Conservation (phyloP, 106 monocot genomes). For the Hemerocallis citrina region DNA sequence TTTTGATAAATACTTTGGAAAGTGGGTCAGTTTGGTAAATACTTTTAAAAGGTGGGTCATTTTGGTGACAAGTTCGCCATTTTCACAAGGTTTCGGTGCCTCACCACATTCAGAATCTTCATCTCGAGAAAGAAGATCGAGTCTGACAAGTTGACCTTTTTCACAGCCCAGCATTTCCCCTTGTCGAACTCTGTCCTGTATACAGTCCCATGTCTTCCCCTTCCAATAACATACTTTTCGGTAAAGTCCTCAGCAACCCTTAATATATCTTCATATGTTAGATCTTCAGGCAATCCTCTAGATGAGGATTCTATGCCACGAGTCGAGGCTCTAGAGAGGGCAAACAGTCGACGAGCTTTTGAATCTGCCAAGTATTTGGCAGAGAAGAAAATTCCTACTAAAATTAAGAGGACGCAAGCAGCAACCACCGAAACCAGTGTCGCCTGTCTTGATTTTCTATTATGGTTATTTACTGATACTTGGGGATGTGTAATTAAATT, state of each 20-base stretch:
- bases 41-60: too few species aligned
- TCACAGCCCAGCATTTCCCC: slow-evolving; percentile 59
- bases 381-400: slow-evolving; percentile 15
- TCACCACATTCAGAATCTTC: slow-evolving; percentile 37
- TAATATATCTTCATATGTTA: slow-evolving; percentile 53
- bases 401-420: slow-evolving; percentile 9
- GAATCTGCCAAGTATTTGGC: slow-evolving; percentile 11
- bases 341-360: neutral
- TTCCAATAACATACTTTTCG: slow-evolving; percentile 62
- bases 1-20: too few species aligned
- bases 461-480: neutral
- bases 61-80: too few species aligned
- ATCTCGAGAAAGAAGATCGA: slow-evolving; percentile 32
- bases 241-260: slow-evolving; percentile 39
- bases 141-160: slow-evolving; percentile 38
- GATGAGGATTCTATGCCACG: slow-evolving; percentile 10
- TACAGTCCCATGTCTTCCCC: slow-evolving; percentile 60
- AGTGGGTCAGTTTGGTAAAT: too few species aligned
- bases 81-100: slow-evolving; percentile 50
- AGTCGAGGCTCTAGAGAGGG: neutral
- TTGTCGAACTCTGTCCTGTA: slow-evolving; percentile 34
- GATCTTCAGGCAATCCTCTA: slow-evolving; percentile 37
- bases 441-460: slow-evolving; percentile 6
- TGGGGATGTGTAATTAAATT: slow-evolving; percentile 17
- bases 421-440: slow-evolving; percentile 1